These are phyloP conservation scores for Cornus controversa DNA, from an alignment of 148 eudicot genomes.

Conservation along the genomic window DNA sequence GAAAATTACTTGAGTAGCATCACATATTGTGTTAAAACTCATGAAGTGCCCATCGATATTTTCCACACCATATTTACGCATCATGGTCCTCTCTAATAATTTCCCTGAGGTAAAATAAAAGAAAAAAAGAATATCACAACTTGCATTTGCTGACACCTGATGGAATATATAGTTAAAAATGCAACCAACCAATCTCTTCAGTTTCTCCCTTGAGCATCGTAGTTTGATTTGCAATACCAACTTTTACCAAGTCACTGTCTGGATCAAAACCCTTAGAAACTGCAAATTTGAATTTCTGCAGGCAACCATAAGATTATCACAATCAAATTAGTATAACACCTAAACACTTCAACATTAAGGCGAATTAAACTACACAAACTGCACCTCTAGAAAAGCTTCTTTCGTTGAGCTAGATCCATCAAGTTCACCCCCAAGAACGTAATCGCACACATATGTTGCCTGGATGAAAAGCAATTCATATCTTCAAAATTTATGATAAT, in stretches of 20 bases:
- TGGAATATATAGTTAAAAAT: conserved; percentile 2
- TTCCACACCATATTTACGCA: conserved; percentile 86
- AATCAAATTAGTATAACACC: neutral
- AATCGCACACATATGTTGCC: conserved; percentile 93
- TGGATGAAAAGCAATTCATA: conserved; percentile 26
- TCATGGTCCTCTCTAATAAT: conserved; percentile 78
- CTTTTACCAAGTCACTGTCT: conserved; percentile 75
- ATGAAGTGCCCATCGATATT: conserved; percentile 73
- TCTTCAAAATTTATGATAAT: neutral
- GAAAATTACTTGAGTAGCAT: conserved; percentile 84
- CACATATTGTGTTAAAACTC: conserved; percentile 96
- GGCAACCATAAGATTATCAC: conserved; percentile 8
- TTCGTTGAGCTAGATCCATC: conserved; percentile 97
- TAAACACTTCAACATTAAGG: neutral
- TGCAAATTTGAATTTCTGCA: conserved; percentile 90
- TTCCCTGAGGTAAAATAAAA: conserved; percentile 50
- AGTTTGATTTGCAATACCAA: conserved; percentile 96
- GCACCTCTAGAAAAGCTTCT: conserved; percentile 88
- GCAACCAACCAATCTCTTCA: conserved; percentile 86
- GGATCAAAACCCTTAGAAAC: conserved; percentile 93
- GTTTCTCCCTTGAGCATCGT: conserved; percentile 99
- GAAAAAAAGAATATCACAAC: conserved; percentile 1
- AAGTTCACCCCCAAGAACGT: conserved; percentile 89
- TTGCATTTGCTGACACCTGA: neutral
- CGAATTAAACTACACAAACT: neutral